Evolutionary conservation across 257 asterid genomes (phyloP), one percentile per base, ranked within the genome.

Genomic region (Nicotiana noctiflora): DNA sequence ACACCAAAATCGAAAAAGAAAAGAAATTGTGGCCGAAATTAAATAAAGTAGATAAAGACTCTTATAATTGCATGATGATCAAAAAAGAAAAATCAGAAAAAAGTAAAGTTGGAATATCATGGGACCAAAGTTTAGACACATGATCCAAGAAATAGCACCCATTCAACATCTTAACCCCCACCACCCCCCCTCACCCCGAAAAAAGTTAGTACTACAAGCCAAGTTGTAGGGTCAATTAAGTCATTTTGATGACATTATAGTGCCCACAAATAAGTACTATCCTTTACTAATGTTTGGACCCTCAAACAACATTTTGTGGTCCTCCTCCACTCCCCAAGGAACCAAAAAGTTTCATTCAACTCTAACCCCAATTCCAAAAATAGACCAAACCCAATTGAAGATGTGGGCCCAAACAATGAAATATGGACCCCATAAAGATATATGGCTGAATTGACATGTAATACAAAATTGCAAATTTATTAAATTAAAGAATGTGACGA

Each of bases 61-160:
- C 51, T 75, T 79, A 37, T 68, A 53, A 9, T 55, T 81, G 57
- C 18, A 67, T 68, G 37, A 44, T 29, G 79, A 37, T 66, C 21
- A 32, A 21, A 14, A 21, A 27, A 70, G 6, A 2, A 10, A 75
- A 83, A 12, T 21, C 27, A 44, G 46, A 82, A 82, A 65, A 82
- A 55, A 81, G 10, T 44, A 70, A 70, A 46, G 77, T 46, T 12
- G 87, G 82, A 86, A 76, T 82, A 89, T 60, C 17, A 82, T 82
- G 98, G 94, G 98, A 87, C 96, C 95, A 88, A 86, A 89, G 87
- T 84, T 84, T 83, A 81, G 90, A 91, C 98, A 91, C 97, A 88
- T 89, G 98, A 94, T 91, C 97, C 97, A 88, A 94, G 92, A 46
- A 44, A 44, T 72, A 46, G 34, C 77, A 61, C 23, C 61, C 7